Base-by-base conservation (phyloP, 805 yeast genomes). In the Kodamaea leandrae region DNA sequence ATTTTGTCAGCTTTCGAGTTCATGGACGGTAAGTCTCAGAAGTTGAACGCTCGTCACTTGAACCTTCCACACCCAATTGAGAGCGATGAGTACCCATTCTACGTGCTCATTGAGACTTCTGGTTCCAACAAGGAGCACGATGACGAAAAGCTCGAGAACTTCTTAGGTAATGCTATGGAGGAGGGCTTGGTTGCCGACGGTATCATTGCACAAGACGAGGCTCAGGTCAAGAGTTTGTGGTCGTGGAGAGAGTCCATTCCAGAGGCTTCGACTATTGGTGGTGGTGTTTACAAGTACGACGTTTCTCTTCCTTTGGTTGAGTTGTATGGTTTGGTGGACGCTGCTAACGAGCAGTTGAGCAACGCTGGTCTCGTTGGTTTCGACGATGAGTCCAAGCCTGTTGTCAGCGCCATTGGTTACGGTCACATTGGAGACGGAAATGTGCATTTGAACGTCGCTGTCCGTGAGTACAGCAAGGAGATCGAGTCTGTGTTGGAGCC, bases 371-470 rank as follows among this genome's bases (percentile, higher is more conserved):
- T 91, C 41, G 65, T 82, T 16, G 86, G 84, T 40, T 38, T 64
- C 32, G 78, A 74, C 35, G 78, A 80, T 24, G 83, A 77, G 30
- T 71, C 74, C 3, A 76, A 74, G 60, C 96, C 97, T 2, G 97
- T 86, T 2, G 82, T 87, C 40, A 83, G 80, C 46, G 95, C 95
- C 8, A 82, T 91, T 50, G 99, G 99, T 0, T 93, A 91, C 56
- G 99, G 99, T n/a, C 99, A 93, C 58, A 77, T 93, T 54, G 99
- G 99, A 42, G 99, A 93, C 60, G 98, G 99, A 39, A 93, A 93
- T 65, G 71, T 93, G 55, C 99, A 93, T 63, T 77, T 93, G 58
- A 93, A 93, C 58, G 95, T 93, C 38, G 83, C 95, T 32, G 96
- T 89, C 4, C 78, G 96, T 62, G 76, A 80, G 54, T 93, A 93